Evolutionary conservation across 176 grass and related monocot species (phyloP).

Genomic region (Oropetium thomaeum): DNA sequence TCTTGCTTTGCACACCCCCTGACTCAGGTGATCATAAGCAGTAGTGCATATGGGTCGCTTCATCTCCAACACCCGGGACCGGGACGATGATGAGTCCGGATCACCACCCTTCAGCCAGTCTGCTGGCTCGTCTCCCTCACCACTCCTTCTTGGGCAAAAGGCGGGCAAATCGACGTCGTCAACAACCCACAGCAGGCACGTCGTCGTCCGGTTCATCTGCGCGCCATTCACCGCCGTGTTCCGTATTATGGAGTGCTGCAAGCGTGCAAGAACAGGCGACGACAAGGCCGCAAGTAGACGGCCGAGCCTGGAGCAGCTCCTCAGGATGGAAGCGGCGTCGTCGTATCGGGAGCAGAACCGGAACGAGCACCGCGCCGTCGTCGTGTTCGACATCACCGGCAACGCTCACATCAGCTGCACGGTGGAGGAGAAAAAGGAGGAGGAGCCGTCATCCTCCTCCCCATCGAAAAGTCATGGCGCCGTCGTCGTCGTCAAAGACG

Average conservation of each 20-base stretch:
- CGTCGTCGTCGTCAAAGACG: not conserved
- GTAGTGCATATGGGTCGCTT: no score
- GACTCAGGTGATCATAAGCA: no score
- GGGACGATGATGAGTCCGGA: no score
- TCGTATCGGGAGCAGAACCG: not conserved
- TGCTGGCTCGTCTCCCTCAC: not conserved
- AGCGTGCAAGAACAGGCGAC: not conserved
- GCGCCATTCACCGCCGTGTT: constrained; percentile 17
- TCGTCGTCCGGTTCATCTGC: constrained; percentile 1
- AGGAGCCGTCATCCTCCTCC: not conserved
- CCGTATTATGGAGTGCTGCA: not conserved
- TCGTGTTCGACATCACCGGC: not conserved
- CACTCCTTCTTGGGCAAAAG: not conserved
- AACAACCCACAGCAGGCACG: not conserved
- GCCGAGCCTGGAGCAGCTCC: constrained; percentile 38
- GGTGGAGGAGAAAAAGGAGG: not conserved
- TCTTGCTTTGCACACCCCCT: no score
- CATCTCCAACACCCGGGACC: no score
- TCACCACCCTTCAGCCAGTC: no score
- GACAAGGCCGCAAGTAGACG: not conserved
- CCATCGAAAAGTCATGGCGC: not conserved
- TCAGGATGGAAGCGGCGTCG: constrained; percentile 17
- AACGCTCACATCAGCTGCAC: not conserved
- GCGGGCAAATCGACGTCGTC: not conserved
- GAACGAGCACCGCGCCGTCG: not conserved